Percentiles rank a stretch among this genome's conserved stretches.
These are phyloP conservation scores for Fusarium aywerte DNA, from an alignment of 2,329 filamentous ascomycete species.

Conservation along the genomic window DNA sequence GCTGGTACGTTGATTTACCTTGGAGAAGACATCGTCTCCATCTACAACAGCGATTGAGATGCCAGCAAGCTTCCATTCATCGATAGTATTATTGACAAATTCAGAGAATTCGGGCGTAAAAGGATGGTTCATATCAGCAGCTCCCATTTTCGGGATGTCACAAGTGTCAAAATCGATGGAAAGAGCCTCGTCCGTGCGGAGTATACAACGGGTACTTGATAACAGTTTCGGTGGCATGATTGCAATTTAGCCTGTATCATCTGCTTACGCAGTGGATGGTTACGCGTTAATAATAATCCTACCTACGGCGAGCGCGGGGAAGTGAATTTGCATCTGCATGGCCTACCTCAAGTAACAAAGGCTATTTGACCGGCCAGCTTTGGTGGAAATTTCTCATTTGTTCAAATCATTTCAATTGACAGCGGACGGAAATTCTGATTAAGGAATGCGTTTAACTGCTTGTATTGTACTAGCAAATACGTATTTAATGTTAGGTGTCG, in stretches of 20 bases:
- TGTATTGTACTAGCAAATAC: not conserved
- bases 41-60: constrained; percentile 47
- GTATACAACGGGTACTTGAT: too few relatives aligned
- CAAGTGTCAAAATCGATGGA: too few relatives aligned
- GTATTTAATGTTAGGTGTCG: too few relatives aligned
- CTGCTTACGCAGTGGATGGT: not conserved
- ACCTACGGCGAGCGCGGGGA: not conserved
- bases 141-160: not conserved
- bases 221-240: not conserved
- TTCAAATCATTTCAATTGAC: too few relatives aligned
- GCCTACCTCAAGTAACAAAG: too few relatives aligned
- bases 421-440: too few relatives aligned
- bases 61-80: constrained; percentile 46
- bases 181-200: fast-evolving
- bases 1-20: constrained; percentile 21
- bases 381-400: too few relatives aligned
- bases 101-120: not conserved
- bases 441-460: too few relatives aligned
- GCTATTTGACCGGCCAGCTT: too few relatives aligned
- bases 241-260: not conserved
- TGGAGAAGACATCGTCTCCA: constrained; percentile 39
- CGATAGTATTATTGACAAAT: constrained; percentile 23
- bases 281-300: not conserved
- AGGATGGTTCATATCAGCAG: not conserved
- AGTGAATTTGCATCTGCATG: not conserved